Base-by-base conservation (phyloP, 2,329 filamentous ascomycete species). In the Colletotrichum spaethianum region DNA sequence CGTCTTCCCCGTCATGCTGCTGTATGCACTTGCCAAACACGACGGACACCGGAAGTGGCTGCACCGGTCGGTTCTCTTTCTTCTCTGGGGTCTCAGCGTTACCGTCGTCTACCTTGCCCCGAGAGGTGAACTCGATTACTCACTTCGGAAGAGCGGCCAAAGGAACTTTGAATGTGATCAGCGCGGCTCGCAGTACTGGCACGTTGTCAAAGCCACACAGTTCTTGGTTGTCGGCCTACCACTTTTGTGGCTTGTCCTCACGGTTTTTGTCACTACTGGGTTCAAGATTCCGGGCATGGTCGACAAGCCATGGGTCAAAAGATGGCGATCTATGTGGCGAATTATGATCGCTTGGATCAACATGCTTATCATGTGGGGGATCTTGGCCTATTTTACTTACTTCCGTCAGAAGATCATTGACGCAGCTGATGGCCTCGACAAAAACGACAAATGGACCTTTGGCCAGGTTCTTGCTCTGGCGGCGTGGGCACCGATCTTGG, bases 381-480 rank as follows among this genome's bases (percentile, higher is more conserved):
- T 79, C 38, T 63, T 81, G 16, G 76, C 52, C 20, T 64, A 79
- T 5, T 80, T 79, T 52, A 73, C 76, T 1, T 55, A 56, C 5
- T 80, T 80, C 66, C 71, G 79, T 11, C 46, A 59, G 36, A 53
- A 50, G 3, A 68, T 78, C 6, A 60, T 74, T 26, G 12, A 63
- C 2, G 20, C 42, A 0, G 72, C 78, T 18, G 74, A 74, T 18
- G 42, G 61, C 12, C 50, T 73, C 9, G 75, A 78, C 59, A 63
- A 74, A 38, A 74, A 79, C 36, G 75, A 69, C 1, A 66, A 72
- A 28, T 81, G 79, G 79, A 79, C 76, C 4, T 81, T 81, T 59
- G 76, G 79, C 0, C 79, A 81, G 70, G 77, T 80, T 4, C 67
- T 81, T 3, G 74, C 78, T 0, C 61, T 81, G 23, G 77, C 77